A percentile compares a stretch with the other conserved stretches of the same genome.
phyloP scores from a whole-genome alignment of 352 stramenopile species.

The Thraustotheca clavata region DNA sequence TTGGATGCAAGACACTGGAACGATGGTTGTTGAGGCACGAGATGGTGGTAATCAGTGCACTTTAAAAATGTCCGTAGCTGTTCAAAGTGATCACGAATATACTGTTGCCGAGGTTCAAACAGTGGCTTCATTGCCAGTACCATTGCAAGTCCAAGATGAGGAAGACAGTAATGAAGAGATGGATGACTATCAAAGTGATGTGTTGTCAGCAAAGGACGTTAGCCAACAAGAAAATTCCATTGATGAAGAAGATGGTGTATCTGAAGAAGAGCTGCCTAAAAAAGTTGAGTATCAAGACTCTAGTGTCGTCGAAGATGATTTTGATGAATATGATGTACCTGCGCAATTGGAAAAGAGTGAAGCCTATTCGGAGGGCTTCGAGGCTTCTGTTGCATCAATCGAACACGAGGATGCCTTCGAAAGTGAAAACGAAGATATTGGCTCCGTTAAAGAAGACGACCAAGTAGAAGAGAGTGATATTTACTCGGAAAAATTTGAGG shows the following conservation, averaged over 20 bases:
- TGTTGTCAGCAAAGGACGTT: no score
- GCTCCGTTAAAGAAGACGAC: not conserved
- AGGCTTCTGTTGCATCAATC: no score
- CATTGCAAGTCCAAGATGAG: not conserved
- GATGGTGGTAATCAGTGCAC: conserved; percentile 2
- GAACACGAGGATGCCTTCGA: not conserved
- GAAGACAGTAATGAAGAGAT: no score
- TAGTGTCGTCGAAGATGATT: not conserved
- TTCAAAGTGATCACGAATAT: conserved; percentile 3
- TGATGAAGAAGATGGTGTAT: not conserved
- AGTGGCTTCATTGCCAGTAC: not conserved
- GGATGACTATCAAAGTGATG: no score
- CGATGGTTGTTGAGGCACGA: conserved; percentile 9
- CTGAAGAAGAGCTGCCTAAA: not conserved
- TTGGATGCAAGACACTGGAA: conserved; percentile 1
- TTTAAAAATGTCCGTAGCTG: not conserved
- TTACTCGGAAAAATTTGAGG: conserved; percentile 1
- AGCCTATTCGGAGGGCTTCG: no score
- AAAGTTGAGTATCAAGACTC: not conserved
- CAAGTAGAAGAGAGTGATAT: not conserved
- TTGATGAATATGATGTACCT: not conserved
- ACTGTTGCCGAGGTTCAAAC: not conserved
- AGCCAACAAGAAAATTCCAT: no score
- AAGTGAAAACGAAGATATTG: not conserved
- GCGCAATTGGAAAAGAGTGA: no score